Evolutionary conservation across 495 filamentous ascomycete species (phyloP), one percentile per base, ranked within the genome.

Genomic region (Pseudomonodictys pantanalensis): DNA sequence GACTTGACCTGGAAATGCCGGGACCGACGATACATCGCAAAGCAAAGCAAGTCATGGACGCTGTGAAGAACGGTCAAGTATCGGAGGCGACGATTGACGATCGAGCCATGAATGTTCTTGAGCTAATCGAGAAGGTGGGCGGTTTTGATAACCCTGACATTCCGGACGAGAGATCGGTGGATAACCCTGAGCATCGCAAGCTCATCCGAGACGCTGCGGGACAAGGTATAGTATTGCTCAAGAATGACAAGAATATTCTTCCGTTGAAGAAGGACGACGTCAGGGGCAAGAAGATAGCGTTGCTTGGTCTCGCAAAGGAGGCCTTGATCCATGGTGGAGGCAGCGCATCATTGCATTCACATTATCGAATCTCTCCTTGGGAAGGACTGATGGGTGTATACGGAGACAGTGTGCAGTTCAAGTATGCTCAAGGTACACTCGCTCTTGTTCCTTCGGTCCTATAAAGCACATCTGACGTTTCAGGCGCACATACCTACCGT

Each of bases 1-100:
- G 57, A 5, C 51, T 66, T 1, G 63, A 66, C 55, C 48, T 61
- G 2, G 63, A 66, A 41, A 66, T 66, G 63, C 63, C 62, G 1
- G 62, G 62, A 18, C 62, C 57, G 2, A 32, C 56, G 5, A n/a
- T 18, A 46, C 32, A 30, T 22, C 26, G 41, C 28, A 41, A 43
- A 42, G 15, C 10, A 9, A 25, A 45, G 39, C 24, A 26, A 2
- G 47, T 65, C 26, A 51, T 41, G 24, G 30, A 50, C n/a, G 49
- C 62, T 8, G 18, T 65, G 15, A 39, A 56, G 12, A 30, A 46
- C 23, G 32, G 52, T 0, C 29, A 55, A 15, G 23, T 65, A 15
- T 55, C 49, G 11, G 52, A 49, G 20, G 18, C 28, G 2, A 54
- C 44, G 1, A 42, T 65, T 12, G 33, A 56, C 20, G 39, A 38